These are phyloP conservation scores for Borovskyia barvae DNA, from an alignment of 208 protist genomes.

Conservation along the genomic window DNA sequence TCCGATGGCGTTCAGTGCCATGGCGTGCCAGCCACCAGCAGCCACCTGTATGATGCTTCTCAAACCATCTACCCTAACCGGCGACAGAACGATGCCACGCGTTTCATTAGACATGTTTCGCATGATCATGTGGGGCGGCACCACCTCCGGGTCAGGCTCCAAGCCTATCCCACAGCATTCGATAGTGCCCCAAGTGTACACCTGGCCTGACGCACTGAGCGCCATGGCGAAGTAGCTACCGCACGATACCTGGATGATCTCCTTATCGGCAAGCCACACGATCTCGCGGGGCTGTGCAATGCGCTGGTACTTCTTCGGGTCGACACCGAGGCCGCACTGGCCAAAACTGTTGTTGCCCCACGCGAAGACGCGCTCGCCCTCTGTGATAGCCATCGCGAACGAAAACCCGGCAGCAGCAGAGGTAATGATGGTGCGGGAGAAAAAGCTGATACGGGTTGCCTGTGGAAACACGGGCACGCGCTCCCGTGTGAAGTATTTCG, in stretches of 20 bases:
- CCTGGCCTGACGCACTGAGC: constrained; percentile 55
- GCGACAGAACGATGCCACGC: constrained; percentile 46
- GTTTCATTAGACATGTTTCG: constrained; percentile 40
- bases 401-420: constrained; percentile 56
- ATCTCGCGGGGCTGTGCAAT: constrained; percentile 64
- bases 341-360: constrained; percentile 86
- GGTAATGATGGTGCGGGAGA: constrained; percentile 52
- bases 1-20: constrained; percentile 73
- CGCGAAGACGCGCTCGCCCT: constrained; percentile 68
- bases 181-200: constrained; percentile 81
- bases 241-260: constrained; percentile 79
- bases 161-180: constrained; percentile 82
- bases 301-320: constrained; percentile 50
- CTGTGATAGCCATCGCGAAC: constrained; percentile 63
- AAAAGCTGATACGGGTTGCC: constrained; percentile 61
- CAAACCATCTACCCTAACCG: constrained; percentile 46
- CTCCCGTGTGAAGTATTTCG: constrained; percentile 56
- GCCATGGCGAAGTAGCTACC: constrained; percentile 80
- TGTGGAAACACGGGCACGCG: constrained; percentile 62
- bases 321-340: constrained; percentile 75
- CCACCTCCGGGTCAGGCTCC: constrained; percentile 34
- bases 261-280: constrained; percentile 67
- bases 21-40: constrained; percentile 69
- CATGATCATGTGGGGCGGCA: constrained; percentile 59
- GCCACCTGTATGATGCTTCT: constrained; percentile 61